phyloP scores from a whole-genome alignment of 106 monocot species.

The Dendrobium chrysotoxum region DNA sequence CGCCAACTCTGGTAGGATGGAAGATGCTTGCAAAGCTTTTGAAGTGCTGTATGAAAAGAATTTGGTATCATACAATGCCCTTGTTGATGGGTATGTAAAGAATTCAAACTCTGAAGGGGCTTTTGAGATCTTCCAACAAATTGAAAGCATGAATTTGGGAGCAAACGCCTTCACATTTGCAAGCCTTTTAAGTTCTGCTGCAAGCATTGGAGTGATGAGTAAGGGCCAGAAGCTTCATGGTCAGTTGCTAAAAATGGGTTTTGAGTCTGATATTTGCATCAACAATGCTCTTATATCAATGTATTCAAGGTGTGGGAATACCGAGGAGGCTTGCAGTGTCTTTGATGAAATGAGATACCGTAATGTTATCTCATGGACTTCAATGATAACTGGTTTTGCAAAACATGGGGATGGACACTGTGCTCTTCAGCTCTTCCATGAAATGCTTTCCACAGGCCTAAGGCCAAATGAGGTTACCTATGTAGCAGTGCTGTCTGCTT shows the following conservation, averaged over 20 bases:
- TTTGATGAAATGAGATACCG: constrained; percentile 39
- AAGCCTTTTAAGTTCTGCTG: constrained; percentile 67
- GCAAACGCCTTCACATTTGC: constrained; percentile 57
- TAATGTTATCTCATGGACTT: constrained; percentile 80
- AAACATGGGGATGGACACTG: constrained; percentile 52
- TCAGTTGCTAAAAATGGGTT: constrained; percentile 44
- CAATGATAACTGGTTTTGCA: constrained; percentile 73
- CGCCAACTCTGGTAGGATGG: constrained; percentile 44
- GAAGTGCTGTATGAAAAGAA: constrained; percentile 60
- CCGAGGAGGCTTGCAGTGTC: constrained; percentile 48
- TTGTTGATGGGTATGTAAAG: constrained; percentile 44
- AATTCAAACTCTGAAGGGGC: constrained; percentile 30
- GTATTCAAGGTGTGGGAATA: constrained; percentile 76
- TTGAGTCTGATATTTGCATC: constrained; percentile 34
- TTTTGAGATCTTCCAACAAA: constrained; percentile 28
- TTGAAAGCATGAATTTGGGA: constrained; percentile 34
- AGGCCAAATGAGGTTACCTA: constrained; percentile 74
- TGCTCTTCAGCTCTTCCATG: constrained; percentile 47
- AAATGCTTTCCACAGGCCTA: constrained; percentile 36
- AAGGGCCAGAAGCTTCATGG: constrained; percentile 70
- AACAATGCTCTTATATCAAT: constrained; percentile 74
- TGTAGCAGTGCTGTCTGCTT: constrained; percentile 73
- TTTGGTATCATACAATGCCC: constrained; percentile 47
- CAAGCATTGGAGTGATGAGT: constrained; percentile 50
- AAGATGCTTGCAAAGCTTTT: constrained; percentile 68